These are phyloP conservation scores for Magnaporthales sp. DNA, from an alignment of 2,329 filamentous ascomycete species.

Conservation along the genomic window DNA sequence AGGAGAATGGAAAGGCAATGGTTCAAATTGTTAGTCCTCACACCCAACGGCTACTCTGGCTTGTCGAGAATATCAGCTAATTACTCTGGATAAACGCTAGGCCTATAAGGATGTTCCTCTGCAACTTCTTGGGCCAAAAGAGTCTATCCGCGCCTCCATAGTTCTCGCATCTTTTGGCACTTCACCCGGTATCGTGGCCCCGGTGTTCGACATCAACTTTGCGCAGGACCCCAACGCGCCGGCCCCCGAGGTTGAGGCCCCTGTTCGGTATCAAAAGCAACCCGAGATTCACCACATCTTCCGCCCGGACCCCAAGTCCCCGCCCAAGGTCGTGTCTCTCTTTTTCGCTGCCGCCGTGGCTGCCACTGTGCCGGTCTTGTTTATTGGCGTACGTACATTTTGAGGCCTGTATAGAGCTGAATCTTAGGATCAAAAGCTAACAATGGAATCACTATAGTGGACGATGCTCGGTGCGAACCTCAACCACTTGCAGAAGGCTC, in stretches of 20 bases:
- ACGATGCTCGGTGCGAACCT: slow-evolving; percentile 73
- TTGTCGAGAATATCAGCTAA: neutral
- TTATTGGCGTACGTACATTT: slow-evolving; percentile 52
- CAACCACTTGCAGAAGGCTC: slow-evolving; percentile 65
- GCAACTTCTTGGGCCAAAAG: slow-evolving; percentile 62
- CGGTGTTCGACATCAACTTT: slow-evolving; percentile 66
- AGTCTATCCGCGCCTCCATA: slow-evolving; percentile 70
- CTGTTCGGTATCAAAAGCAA: slow-evolving; percentile 75
- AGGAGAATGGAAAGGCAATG: slow-evolving; percentile 79
- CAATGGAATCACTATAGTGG: slow-evolving; percentile 51
- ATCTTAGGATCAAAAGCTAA: neutral
- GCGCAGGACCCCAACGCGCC: slow-evolving; percentile 51
- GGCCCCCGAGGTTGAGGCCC: slow-evolving; percentile 48
- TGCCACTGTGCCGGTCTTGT: slow-evolving; percentile 64
- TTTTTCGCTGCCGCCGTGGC: slow-evolving; percentile 67
- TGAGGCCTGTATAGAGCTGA: neutral
- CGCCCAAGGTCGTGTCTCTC: slow-evolving; percentile 69
- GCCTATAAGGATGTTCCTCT: slow-evolving; percentile 80
- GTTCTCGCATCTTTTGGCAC: slow-evolving; percentile 82
- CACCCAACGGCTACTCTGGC: neutral
- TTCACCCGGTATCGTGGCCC: slow-evolving; percentile 55
- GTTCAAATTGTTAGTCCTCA: slow-evolving; percentile 66
- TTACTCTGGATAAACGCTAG: slow-evolving; percentile 34
- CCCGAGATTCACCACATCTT: slow-evolving; percentile 89
- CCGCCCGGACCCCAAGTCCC: slow-evolving; percentile 68